Evolutionary conservation across 192 early-diverging fungal genomes (phyloP).

Genomic region (Thamnidium elegans): DNA sequence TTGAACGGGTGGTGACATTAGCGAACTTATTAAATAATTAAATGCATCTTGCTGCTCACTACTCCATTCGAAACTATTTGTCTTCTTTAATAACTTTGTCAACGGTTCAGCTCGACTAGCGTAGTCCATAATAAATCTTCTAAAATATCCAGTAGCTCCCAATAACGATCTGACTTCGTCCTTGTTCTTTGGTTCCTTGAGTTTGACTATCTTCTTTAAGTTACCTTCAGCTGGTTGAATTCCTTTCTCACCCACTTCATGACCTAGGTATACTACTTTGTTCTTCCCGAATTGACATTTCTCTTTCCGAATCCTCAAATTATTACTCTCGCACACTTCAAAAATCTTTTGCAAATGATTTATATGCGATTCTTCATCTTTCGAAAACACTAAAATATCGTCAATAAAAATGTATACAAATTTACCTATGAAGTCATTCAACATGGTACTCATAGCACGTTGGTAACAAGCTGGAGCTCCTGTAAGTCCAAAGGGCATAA

Average conservation of each 20-base stretch:
- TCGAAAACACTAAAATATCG: conserved; percentile 36
- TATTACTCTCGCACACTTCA: not conserved
- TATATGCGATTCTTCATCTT: conserved; percentile 20
- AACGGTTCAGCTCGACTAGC: conserved; percentile 28
- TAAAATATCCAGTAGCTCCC: conserved; percentile 36
- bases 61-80: conserved; percentile 17
- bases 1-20: not conserved
- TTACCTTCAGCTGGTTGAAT: too few species aligned
- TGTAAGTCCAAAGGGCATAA: conserved; percentile 63
- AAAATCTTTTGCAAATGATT: conserved; percentile 26
- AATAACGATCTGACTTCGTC: conserved; percentile 30
- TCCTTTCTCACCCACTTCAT: not conserved
- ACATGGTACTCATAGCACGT: not conserved
- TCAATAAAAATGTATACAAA: conserved; percentile 32
- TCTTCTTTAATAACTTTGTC: conserved; percentile 27
- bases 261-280: not conserved
- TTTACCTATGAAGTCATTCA: not conserved
- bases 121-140: conserved; percentile 34
- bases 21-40: not conserved
- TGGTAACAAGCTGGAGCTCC: conserved; percentile 60
- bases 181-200: conserved; percentile 4
- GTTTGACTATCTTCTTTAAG: too few species aligned
- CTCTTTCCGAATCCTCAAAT: not conserved
- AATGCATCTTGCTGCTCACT: not conserved
- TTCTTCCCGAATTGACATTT: not conserved